Base-by-base conservation (phyloP, 495 filamentous ascomycete genomes). In the Xylaria venustula region DNA sequence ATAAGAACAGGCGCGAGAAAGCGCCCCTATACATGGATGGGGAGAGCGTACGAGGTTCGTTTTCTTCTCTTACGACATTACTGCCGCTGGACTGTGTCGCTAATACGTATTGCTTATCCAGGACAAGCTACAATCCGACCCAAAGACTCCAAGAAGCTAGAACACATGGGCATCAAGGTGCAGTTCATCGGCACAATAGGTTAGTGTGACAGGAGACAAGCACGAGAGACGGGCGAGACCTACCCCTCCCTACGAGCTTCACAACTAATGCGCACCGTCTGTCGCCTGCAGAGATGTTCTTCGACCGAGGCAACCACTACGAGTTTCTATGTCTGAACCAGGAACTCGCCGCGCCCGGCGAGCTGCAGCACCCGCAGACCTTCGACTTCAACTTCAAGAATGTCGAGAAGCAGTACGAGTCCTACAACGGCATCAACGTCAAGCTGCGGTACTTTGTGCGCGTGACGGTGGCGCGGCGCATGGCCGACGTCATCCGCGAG, bases 361-460 rank as follows among this genome's bases (percentile, higher is more conserved):
- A 99, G 76, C 87, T 99, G 54, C 93, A 98, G 65, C 94, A 99
- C 77, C 95, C 94, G 34, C 95, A 98, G 78, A 96, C 92, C 42
- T 97, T 96, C 80, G 91, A 95, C 58, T 99, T 99, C 85, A 96
- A 97, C 79, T 99, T 99, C 85, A 99, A 98, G 77, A 98, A 98
- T 74, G 90, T 99, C 66, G 94, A 99, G 83, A 99, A 99, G 80
- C 92, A 96, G 73, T 99, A 99, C 81, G 94, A 99, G 76, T 97
- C 93, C 60, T 99, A 99, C 83, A 96, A 97, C 77, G 94, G 94
- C 68, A 99, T 99, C 83, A 99, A 99, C 72, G 95, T 98, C 60
- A 92, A 93, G 77, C 85, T 99, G 68, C 92, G 95, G 55, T 99
- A 99, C 83, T 99, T 97, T 75, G 87, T 99, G 60, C 90, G 92